Conservation (phyloP, 2,329 filamentous ascomycete species). For the Stemphylium lycopersici region DNA sequence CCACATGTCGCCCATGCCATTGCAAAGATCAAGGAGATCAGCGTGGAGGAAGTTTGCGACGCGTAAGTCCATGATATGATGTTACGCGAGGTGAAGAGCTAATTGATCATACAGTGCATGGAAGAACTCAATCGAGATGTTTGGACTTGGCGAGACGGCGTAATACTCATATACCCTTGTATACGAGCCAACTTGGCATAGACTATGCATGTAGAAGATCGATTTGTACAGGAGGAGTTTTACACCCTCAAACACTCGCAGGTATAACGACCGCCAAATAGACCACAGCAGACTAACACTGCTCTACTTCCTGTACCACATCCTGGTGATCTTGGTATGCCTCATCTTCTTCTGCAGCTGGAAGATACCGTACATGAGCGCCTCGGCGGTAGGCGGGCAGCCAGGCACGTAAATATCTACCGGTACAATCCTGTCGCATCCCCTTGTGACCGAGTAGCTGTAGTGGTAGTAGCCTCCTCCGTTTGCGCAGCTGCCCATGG, state of each 20-base stretch:
- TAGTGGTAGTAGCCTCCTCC: conserved; percentile 89
- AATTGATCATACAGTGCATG: conserved; percentile 38
- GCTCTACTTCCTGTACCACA: conserved; percentile 63
- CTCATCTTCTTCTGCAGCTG: conserved; percentile 81
- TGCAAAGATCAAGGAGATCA: conserved; percentile 80
- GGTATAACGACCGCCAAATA: conserved; percentile 25
- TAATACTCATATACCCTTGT: conserved; percentile 1
- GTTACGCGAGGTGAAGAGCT: neutral
- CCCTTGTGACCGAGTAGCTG: conserved; percentile 78
- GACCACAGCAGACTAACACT: conserved; percentile 14
- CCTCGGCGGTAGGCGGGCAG: conserved; percentile 65
- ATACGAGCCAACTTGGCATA: conserved; percentile 7
- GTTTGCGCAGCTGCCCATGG: conserved; percentile 85
- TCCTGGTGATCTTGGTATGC: conserved; percentile 60
- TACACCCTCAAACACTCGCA: conserved; percentile 23
- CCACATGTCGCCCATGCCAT: conserved; percentile 86
- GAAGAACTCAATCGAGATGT: conserved; percentile 50
- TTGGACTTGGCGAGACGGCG: conserved; percentile 43
- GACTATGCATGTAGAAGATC: conserved; percentile 16
- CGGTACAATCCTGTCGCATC: conserved; percentile 80
- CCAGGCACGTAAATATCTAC: conserved; percentile 84
- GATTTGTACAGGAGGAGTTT: conserved; percentile 18
- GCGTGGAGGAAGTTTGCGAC: conserved; percentile 83
- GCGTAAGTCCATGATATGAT: conserved; percentile 57
- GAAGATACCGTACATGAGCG: conserved; percentile 69